Evolutionary conservation across 176 grass and related monocot species (phyloP), one percentile per base, ranked within the genome.

Genomic region (Elaeis guineensis): DNA sequence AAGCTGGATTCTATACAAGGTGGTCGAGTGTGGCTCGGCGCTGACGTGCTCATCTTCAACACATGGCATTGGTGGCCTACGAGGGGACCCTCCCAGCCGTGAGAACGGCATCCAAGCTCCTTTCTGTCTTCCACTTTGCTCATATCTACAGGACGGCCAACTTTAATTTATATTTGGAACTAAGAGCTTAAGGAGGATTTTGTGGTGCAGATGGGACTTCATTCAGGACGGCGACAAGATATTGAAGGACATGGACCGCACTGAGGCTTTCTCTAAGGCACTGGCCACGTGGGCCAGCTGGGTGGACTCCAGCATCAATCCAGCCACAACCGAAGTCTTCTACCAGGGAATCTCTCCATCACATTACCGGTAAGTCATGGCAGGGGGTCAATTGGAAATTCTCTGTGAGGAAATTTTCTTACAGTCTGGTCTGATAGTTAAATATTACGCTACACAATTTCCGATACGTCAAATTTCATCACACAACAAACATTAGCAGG

Each of bases 1-100:
- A 85, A 82, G 75, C 83, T 96, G 14, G 80, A 96, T 65, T 0
- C 62, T 19, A 87, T 96, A 54, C 53, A 79, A 6, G 39, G 67
- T 4, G 78, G 35, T 0, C 50, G 44, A 50, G 55, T 44, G 19
- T 96, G 92, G 92, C 71, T 82, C 48, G 65, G 11, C 54, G 83
- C 83, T 19, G 83, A 96, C 28, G 80, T 90, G 17, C 79, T 96
- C 62, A 75, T 96, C 77, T 95, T 95, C 86, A 85, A 95, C 71
- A 79, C 86, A 0, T 86, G 86, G 86, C 90, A 95, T 72, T 96
- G 92, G 92, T 96, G 92, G 91, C 61, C 86, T n/a, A 71, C 72
- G 35, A 54, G 62, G 4, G 92, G 86, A 2, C 61, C 67, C 0
- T 50, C 74, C 1, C 80, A 75, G 29, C 75, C 83, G 86, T 95